These are phyloP conservation scores for Chrysopogon serrulatus DNA, from an alignment of 176 grass and related monocot species.

Conservation along the genomic window DNA sequence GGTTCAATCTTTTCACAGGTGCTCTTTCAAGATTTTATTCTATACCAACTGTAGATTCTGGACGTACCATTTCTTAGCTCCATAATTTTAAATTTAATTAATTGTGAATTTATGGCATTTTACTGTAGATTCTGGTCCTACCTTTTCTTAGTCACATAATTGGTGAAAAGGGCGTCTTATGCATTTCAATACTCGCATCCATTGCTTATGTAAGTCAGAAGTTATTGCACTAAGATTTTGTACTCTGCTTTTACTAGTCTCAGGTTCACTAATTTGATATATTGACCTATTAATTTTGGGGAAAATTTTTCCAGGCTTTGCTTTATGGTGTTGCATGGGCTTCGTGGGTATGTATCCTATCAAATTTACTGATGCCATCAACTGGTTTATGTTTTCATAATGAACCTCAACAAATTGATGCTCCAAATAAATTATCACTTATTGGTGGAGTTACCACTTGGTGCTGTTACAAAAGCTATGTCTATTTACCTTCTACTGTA, in stretches of 20 bases:
- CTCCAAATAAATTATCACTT: neutral
- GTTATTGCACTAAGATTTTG: neutral
- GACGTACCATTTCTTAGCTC: constrained; percentile 59
- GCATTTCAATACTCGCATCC: constrained; percentile 51
- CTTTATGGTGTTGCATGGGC: constrained; percentile 84
- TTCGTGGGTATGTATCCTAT: constrained; percentile 59
- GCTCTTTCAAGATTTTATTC: neutral
- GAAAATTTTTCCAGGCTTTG: constrained; percentile 34
- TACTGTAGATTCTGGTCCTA: constrained; percentile 63
- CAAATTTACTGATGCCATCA: neutral
- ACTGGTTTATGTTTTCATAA: neutral
- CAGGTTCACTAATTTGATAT: neutral
- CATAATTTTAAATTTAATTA: constrained; percentile 15
- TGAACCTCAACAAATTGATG: neutral
- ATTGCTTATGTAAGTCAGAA: constrained; percentile 72
- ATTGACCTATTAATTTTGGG: neutral
- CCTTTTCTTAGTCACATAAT: constrained; percentile 50
- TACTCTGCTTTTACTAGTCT: neutral
- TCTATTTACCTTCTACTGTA: neutral
- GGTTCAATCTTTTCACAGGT: constrained; percentile 92
- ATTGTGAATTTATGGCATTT: neutral
- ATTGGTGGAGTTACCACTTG: neutral
- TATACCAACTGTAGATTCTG: constrained; percentile 41
- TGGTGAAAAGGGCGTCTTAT: constrained; percentile 68
- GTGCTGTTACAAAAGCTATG: neutral